Conservation (phyloP, 495 filamentous ascomycete species). For the Lasiosphaeria miniovina region DNA sequence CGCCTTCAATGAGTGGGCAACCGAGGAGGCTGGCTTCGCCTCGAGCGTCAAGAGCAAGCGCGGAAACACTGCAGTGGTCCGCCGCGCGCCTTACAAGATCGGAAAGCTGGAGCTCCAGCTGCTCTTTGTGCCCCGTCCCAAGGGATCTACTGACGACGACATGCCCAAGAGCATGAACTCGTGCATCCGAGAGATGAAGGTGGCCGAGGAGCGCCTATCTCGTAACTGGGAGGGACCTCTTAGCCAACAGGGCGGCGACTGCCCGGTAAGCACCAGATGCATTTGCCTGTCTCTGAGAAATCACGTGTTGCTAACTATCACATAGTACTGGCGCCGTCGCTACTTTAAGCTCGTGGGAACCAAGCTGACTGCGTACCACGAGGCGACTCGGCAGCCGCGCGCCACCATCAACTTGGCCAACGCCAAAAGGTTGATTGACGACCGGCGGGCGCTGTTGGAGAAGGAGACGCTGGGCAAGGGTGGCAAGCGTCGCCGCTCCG, state of each 20-base stretch:
- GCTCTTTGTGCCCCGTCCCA: conserved; percentile 88
- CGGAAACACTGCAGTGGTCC: conserved; percentile 55
- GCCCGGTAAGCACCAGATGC: conserved; percentile 71
- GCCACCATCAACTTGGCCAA: conserved; percentile 96
- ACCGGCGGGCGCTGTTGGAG: conserved; percentile 76
- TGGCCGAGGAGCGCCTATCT: conserved; percentile 70
- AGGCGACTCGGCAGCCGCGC: conserved; percentile 88
- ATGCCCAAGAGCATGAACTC: conserved; percentile 99
- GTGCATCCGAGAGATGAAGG: conserved; percentile 86
- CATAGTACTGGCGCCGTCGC: conserved; percentile 90
- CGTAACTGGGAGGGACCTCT: conserved; percentile 82
- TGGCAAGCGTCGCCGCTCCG: conserved; percentile 81
- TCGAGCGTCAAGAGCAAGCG: conserved; percentile 90
- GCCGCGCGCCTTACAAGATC: conserved; percentile 85
- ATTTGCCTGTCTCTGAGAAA: background rate
- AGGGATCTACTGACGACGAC: conserved; percentile 84
- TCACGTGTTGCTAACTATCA: conserved; percentile 24
- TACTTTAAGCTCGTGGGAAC: conserved; percentile 93
- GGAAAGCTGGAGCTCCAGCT: conserved; percentile 91
- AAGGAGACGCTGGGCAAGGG: conserved; percentile 70
- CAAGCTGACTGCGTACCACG: conserved; percentile 93
- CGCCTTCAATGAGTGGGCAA: conserved; percentile 97
- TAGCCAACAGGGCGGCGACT: conserved; percentile 96
- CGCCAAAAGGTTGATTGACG: conserved; percentile 90
- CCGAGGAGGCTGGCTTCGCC: conserved; percentile 66